Evolutionary conservation across 768 basidiomycete species (phyloP), one percentile per base, ranked within the genome.

Genomic region (Rossbeevera mucosa): DNA sequence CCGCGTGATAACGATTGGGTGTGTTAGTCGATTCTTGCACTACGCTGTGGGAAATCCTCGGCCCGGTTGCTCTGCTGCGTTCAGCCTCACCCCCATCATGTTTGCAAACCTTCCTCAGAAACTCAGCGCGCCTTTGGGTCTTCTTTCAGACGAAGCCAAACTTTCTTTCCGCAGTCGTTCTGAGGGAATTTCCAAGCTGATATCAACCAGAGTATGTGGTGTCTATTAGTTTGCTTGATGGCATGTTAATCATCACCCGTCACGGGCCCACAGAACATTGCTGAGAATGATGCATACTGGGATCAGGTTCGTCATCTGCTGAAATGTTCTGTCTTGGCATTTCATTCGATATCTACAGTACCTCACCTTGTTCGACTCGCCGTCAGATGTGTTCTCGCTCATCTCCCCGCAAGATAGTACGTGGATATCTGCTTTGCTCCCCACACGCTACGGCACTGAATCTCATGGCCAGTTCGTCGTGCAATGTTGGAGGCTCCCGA

Each of bases 321-420:
- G 28, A 24, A 6, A 40, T 33, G 25, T 22, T 45, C 44, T 29
- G 20, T 20, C 26, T 7, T 11, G 14, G 20, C 13, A 21, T 48
- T 28, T 41, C 43, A 57, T 41, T 53, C 22, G 44, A 53, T 36
- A 22, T 54, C 38, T 21, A 14, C 61, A 94, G 90, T 96, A 88
- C 64, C 84, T 88, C 57, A 70, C 80, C 43, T 75, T 96, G 16
- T 95, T 95, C 65, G 91, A 94, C 73, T 88, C 90, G 7, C 81
- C 90, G 1, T 89, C 91, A 0, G 92, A 95, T 59, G 91, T 94
- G 31, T 94, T 91, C 71, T 89, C 93, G 14, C 80, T 95, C 47
- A 86, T 94, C 59, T 83, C 88, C 3, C 82, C 89, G 1, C 83
- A 91, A 59, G 91, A 94, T 64, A 80, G 91, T 93, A 73, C 55